A percentile compares a stretch with the other conserved stretches of the same genome.
These are phyloP conservation scores for Aaosphaeria pasadenensis DNA, from an alignment of 2,329 filamentous ascomycete genomes.

Conservation along the genomic window DNA sequence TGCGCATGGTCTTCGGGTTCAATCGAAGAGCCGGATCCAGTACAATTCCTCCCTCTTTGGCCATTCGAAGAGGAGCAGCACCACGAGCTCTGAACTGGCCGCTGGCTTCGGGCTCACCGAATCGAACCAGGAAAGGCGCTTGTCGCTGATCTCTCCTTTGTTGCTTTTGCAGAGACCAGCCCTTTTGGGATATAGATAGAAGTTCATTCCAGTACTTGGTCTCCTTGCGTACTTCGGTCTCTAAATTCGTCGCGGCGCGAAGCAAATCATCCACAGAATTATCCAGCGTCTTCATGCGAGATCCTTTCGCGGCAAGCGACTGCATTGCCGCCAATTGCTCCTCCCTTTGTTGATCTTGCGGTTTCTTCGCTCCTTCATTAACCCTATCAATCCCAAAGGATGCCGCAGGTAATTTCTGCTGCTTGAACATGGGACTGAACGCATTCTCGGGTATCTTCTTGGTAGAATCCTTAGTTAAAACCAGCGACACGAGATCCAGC, in stretches of 20 bases:
- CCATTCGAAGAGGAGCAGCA: slow-evolving; percentile 74
- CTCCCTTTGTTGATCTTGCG: slow-evolving; percentile 5
- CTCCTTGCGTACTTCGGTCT: slow-evolving; percentile 75
- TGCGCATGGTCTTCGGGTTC: slow-evolving; percentile 61
- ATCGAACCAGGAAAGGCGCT: slow-evolving; percentile 80
- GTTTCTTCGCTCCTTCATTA: background rate
- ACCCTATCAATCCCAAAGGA: slow-evolving; percentile 26
- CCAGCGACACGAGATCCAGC: slow-evolving; percentile 30
- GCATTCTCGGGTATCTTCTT: slow-evolving; percentile 18
- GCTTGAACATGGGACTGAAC: slow-evolving; percentile 15
- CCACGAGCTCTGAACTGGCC: slow-evolving; percentile 64
- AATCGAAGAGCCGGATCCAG: slow-evolving; percentile 65
- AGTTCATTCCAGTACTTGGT: slow-evolving; percentile 87
- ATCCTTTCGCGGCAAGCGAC: slow-evolving; percentile 58
- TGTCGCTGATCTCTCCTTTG: slow-evolving; percentile 50
- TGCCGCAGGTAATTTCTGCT: slow-evolving; percentile 35
- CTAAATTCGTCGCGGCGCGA: slow-evolving; percentile 67
- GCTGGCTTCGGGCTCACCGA: slow-evolving; percentile 77
- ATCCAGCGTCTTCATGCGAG: slow-evolving; percentile 75
- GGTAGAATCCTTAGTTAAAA: slow-evolving; percentile 27
- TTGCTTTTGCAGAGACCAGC: slow-evolving; percentile 69
- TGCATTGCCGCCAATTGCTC: slow-evolving; percentile 2
- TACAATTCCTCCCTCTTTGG: slow-evolving; percentile 69
- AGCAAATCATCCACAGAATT: slow-evolving; percentile 71
- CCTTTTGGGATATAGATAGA: slow-evolving; percentile 73